Evolutionary conservation across 805 yeast genomes (phyloP), one percentile per base, ranked within the genome.

Genomic region (Saccharomycopsis olivae): DNA sequence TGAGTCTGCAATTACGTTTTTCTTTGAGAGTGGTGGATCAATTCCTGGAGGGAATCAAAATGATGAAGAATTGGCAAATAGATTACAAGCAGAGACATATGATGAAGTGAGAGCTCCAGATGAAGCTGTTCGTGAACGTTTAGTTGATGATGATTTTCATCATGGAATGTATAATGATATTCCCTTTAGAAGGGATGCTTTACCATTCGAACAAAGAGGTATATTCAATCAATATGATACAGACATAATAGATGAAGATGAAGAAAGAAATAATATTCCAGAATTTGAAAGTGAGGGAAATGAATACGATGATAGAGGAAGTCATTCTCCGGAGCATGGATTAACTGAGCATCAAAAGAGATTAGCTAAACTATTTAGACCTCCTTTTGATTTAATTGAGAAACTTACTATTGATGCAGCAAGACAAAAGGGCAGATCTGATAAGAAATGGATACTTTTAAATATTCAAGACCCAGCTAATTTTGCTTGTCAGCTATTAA

Each of bases 301-400:
- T 19, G 49, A 54, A 18, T 62, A 58, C 37, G 60, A 56, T 38
- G 14, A 11, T 16, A 33, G 23, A 8, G 17, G n/a, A 17, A 35
- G 41, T 23, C 16, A 47, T 36, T 36, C 39, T 43, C 18, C 46
- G 13, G 39, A 54, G 15, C 74, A 68, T 36, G n/a, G n/a, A n/a
- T 36, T 40, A 44, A 20, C 46, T 14, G 39, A 54, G 15, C 74
- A 68, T 36, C 86, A 73, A 58, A 67, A 75, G 48, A 66, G 94
- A 37, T 63, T 92, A 35, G 96, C 95, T 3, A 70, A 70, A 46
- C 64, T 92, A 21, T 92, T 89, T 59, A 68, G 89, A 46, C 97
- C 98, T 0, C 99, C 99, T 0, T 89, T 85, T 62, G 96, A 89
- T 50, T 62, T 92, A 25, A 86, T 92, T 53, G 67, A 77, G 16